Evolutionary conservation across 139 green algal genomes (phyloP).

Genomic region (Ettlia oleoabundans): DNA sequence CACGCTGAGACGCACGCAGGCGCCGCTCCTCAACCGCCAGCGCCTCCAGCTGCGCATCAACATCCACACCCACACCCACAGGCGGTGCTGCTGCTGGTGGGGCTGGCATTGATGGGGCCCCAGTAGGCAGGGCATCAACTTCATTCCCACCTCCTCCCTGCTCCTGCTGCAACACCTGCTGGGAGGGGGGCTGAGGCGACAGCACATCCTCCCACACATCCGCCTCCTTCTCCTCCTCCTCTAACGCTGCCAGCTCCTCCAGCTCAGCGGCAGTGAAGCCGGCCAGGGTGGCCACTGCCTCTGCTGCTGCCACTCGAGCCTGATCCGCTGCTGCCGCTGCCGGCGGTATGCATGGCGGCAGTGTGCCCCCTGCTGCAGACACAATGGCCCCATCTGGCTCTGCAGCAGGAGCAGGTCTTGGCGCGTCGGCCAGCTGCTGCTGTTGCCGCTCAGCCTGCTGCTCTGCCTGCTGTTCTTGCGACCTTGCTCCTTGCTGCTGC

Average conservation of each 20-base stretch:
- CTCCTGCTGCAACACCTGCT: neutral
- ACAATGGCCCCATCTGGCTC: neutral
- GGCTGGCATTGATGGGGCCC: no score
- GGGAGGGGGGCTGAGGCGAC: neutral
- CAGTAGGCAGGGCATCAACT: neutral
- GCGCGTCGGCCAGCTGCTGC: neutral
- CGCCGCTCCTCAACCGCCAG: conserved; percentile 44
- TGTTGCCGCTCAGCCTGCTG: neutral
- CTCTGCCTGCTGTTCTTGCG: neutral
- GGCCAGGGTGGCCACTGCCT: neutral
- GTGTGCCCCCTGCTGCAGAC: neutral
- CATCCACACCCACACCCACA: no score
- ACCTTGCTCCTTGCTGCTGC: neutral
- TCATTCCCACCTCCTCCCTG: neutral
- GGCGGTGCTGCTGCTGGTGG: neutral
- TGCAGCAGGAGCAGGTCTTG: neutral
- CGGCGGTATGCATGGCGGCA: neutral
- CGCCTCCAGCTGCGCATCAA: conserved; percentile 41
- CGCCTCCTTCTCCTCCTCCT: neutral
- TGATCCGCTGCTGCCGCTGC: neutral
- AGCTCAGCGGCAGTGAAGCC: conserved; percentile 27
- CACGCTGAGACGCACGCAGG: conserved; percentile 35
- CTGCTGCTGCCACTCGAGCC: neutral
- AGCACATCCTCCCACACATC: neutral
- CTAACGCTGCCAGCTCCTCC: neutral